Evolutionary conservation across 495 filamentous ascomycete genomes (phyloP), one percentile per base, ranked within the genome.

Genomic region (Hyphodiscus hymeniophilus): DNA sequence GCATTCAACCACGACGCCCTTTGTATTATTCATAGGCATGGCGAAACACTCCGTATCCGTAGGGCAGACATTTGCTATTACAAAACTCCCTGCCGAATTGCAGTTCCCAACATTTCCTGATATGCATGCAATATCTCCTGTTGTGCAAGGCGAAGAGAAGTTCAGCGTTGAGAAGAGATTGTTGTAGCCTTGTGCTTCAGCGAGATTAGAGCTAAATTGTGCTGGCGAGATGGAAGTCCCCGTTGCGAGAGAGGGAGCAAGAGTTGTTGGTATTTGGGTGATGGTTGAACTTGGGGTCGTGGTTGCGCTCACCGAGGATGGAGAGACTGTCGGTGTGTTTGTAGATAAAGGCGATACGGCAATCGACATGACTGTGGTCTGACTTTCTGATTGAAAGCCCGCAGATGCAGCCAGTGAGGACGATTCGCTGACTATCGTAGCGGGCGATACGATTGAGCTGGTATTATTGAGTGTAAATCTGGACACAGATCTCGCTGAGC

Each of bases 101-200:
- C 57, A 60, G 2, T 18, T 51, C 13, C 41, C 57, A 1, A 52
- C 44, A 26, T 47, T 57, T 12, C 57, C 54, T 15, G 41, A 21
- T 7, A 60, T 49, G 28, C 57, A 60, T 2, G 54, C 57, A 24
- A 60, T 51, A 24, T 48, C 26, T 16, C 40, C 41, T 10, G 43
- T 12, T 2, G 46, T 51, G 41, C 57, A 60, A 8, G 47, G 43
- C 7, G 57, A 57, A 0, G 54, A 56, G 50, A 52, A 50, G 21
- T 54, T 54, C 12, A 60, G 26, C 1, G 47, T 46, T n/a, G 50
- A 38, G 45, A 60, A 60, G 7, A 57, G 42, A n/a, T 30, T 49
- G 34, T 60, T 60, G 44, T 57, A 60, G n/a, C 36, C 39, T 54
- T 57, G n/a, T 24, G 57, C 57, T 40, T 57, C 15, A 15, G 46